phyloP scores from a whole-genome alignment of 805 yeast genomes.

The Wickerhamiella shivajii region DNA sequence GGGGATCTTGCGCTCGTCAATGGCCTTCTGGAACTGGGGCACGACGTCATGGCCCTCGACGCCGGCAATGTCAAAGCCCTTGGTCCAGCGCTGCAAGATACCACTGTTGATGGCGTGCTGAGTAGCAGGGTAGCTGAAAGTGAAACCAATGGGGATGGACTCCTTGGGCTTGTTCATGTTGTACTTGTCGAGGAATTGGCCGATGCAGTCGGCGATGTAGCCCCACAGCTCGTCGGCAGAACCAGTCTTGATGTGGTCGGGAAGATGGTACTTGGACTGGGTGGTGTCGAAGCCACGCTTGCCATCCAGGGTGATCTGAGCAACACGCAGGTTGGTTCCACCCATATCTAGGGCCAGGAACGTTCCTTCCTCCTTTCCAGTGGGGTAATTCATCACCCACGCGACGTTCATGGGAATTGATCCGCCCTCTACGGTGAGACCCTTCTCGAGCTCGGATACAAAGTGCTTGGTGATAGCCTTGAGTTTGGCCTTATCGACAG shows the following conservation, averaged over 20 bases:
- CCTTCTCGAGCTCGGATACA: conserved; percentile 64
- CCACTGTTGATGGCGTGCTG: conserved; percentile 79
- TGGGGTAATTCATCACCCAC: conserved; percentile 90
- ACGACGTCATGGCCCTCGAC: conserved; percentile 94
- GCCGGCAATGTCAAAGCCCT: conserved; percentile 85
- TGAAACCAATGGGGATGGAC: conserved; percentile 75
- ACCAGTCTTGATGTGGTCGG: conserved; percentile 65
- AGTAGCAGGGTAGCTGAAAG: conserved; percentile 70
- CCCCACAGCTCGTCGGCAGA: conserved; percentile 59
- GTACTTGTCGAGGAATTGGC: conserved; percentile 56
- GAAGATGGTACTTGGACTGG: conserved; percentile 76
- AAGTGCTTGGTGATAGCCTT: conserved; percentile 60
- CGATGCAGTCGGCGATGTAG: conserved; percentile 73
- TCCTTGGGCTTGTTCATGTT: conserved; percentile 41
- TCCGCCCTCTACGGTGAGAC: conserved; percentile 50
- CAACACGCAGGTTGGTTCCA: conserved; percentile 92
- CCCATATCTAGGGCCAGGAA: conserved; percentile 91
- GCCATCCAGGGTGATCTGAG: conserved; percentile 72
- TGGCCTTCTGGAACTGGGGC: conserved; percentile 71
- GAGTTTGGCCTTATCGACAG: conserved; percentile 46
- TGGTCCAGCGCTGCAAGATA: conserved; percentile 88
- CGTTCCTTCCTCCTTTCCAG: conserved; percentile 82
- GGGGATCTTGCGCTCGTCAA: conserved; percentile 51
- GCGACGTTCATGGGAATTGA: conserved; percentile 95
- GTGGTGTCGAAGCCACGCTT: conserved; percentile 69